Conservation (phyloP, 805 yeast genomes). For the Candida dajiaensis region DNA sequence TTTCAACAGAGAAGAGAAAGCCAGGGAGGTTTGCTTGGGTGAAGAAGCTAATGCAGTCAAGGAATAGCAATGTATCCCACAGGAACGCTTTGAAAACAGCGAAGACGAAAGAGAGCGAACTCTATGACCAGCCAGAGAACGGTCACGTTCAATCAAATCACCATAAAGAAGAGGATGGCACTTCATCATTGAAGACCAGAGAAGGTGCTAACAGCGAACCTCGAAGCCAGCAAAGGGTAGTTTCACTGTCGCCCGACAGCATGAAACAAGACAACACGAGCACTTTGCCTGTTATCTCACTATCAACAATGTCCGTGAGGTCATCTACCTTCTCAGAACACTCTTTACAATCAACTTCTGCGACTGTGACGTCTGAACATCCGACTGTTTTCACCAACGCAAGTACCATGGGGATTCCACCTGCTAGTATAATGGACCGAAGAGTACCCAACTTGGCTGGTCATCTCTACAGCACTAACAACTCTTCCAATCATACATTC, state of each 20-base stretch:
- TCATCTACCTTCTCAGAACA: constrained; percentile 33
- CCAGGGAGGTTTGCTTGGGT: constrained; percentile 17
- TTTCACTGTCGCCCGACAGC: constrained; percentile 11
- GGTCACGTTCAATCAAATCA: not conserved
- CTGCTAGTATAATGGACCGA: constrained; percentile 61
- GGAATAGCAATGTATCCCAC: not conserved
- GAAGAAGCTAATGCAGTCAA: constrained; percentile 12
- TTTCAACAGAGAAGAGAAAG: constrained; percentile 3
- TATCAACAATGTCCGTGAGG: constrained; percentile 29
- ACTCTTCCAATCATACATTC: constrained; percentile 16
- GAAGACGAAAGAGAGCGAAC: not conserved
- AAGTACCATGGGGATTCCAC: constrained; percentile 64
- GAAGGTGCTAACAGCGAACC: not conserved
- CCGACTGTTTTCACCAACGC: constrained; percentile 50
- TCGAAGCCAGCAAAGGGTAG: constrained; percentile 1
- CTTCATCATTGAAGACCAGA: not conserved
- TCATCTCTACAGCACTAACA: constrained; percentile 13
- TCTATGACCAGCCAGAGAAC: not conserved
- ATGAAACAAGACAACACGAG: constrained; percentile 23
- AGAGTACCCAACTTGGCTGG: constrained; percentile 19
- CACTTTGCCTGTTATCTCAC: constrained; percentile 28
- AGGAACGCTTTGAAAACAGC: not conserved
- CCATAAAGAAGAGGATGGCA: not conserved
- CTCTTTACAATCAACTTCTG: constrained; percentile 30
- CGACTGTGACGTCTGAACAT: constrained; percentile 29